Base-by-base conservation (phyloP, 2,329 filamentous ascomycete genomes). In the Elsinoe arachidis region DNA sequence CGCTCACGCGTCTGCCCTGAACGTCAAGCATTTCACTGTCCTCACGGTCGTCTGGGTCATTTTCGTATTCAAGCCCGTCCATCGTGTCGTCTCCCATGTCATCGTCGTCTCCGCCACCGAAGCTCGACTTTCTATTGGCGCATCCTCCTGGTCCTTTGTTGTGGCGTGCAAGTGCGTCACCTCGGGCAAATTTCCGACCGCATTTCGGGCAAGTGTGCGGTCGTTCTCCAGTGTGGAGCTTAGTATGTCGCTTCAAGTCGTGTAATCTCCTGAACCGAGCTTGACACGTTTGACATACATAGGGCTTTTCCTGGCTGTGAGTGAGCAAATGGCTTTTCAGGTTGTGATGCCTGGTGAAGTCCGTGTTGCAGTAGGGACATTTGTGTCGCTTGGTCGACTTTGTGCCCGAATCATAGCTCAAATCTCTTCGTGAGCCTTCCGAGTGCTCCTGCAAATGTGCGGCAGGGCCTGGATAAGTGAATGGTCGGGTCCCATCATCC, bases 231-330 rank as follows among this genome's bases (percentile, higher is more conserved):
- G 92, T 97, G 69, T 99, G 93, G 19, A 99, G 81, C 73, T 99
- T 99, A 62, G 87, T 90, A 70, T 99, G 93, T 39, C 93, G 84
- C 76, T 99, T 99, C 63, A 99, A 74, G 68, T 99, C 93, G 69
- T 99, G 93, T 54, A 97, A 78, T 62, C 93, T 84, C 57, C 93
- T 83, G 72, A 99, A 99, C 55, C 92, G 85, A 71, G 93, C 88
- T 65, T 92, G 83, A 70, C 93, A 99, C n/a, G 88, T 90, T 61
- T 89, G 85, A 69, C 93, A 99, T 26, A 93, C 83, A 68, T 93
- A 99, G 0, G 93, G 93, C 73, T 99, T 99, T 72, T 99, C 93
- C 77, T 99, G 92, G 67, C 91, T 96, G 72, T 97, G 93, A 0
- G 93, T 97, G 69, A 99, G 82, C 58, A 99, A 80, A 74, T 99